These are phyloP conservation scores for Lentinula sp. DNA, from an alignment of 768 basidiomycete genomes.

Conservation along the genomic window DNA sequence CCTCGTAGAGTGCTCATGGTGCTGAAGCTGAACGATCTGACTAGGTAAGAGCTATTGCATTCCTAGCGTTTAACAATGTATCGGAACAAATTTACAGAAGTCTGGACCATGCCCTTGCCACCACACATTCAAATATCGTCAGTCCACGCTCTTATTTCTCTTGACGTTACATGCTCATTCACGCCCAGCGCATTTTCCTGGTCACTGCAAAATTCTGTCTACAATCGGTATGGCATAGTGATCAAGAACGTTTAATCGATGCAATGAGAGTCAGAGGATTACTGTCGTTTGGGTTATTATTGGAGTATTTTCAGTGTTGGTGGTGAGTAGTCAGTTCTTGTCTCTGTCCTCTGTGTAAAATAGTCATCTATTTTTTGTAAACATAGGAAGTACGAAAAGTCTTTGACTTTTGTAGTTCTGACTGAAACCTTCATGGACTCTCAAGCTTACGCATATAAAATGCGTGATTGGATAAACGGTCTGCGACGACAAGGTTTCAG, in stretches of 20 bases:
- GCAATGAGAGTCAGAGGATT: conserved; percentile 46
- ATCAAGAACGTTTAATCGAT: conserved; percentile 39
- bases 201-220: conserved; percentile 89
- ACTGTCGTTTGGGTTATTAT: conserved; percentile 37
- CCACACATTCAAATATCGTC: conserved; percentile 73
- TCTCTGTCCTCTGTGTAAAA: background rate
- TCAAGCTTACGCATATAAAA: conserved; percentile 48
- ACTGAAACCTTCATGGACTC: conserved; percentile 61
- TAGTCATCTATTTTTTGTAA: background rate
- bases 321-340: conserved; percentile 42
- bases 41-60: conserved; percentile 37
- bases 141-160: conserved; percentile 10
- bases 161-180: background rate
- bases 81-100: conserved; percentile 36
- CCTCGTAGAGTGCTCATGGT: conserved; percentile 83
- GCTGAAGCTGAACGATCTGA: conserved; percentile 81
- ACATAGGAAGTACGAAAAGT: conserved; percentile 52
- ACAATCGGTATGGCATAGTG: conserved; percentile 72
- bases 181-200: conserved; percentile 73
- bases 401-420: conserved; percentile 43
- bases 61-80: background rate
- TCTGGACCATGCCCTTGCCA: conserved; percentile 79
- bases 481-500: conserved; percentile 50
- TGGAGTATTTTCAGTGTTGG: conserved; percentile 55
- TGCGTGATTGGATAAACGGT: conserved; percentile 60